Evolutionary conservation across 768 basidiomycete genomes (phyloP), one percentile per base, ranked within the genome.

Genomic region (Rickenella mellea): DNA sequence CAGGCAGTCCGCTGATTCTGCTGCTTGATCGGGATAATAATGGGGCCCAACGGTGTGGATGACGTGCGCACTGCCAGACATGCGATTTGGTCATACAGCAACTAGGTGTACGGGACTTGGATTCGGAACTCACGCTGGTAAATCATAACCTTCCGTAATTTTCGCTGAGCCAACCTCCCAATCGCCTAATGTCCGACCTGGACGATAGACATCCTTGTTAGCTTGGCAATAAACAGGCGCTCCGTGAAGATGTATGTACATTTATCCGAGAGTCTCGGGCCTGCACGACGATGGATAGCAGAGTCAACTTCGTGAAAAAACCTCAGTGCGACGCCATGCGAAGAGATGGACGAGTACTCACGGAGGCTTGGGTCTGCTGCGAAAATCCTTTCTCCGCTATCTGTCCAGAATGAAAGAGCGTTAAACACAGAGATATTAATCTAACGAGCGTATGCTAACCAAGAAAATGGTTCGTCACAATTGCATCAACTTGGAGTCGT

Each of bases 11-110:
- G 76, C 76, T 41, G 70, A 72, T 21, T 56, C 59, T 29, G 70
- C 68, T 29, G 57, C 59, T 19, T 67, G 60, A 1, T 49, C 43
- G 2, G 51, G 42, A 5, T 65, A 67, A 55, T 83, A 88, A 1
- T 83, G 57, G 1, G 88, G 88, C 10, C 88, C 88, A 12, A 90
- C 88, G 2, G 88, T 71, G 51, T 90, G 88, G 29, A 91, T 85
- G 45, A 91, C 67, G 54, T 82, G 69, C 28, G 71, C 71, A 27
- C 87, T 85, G 49, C 17, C 35, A 14, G 37, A 5, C n/a, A n/a
- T 37, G 22, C 15, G 8, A 25, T n/a, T n/a, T n/a, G n/a, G n/a
- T n/a, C n/a, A n/a, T n/a, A n/a, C n/a, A n/a, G n/a, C n/a, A n/a
- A n/a, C n/a, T n/a, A n/a, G n/a, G n/a, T n/a, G n/a, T n/a, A n/a